A percentile compares a stretch with the other conserved stretches of the same genome.
phyloP scores from a whole-genome alignment of 805 yeast genomes.

The Blastobotrys mokoenaii region DNA sequence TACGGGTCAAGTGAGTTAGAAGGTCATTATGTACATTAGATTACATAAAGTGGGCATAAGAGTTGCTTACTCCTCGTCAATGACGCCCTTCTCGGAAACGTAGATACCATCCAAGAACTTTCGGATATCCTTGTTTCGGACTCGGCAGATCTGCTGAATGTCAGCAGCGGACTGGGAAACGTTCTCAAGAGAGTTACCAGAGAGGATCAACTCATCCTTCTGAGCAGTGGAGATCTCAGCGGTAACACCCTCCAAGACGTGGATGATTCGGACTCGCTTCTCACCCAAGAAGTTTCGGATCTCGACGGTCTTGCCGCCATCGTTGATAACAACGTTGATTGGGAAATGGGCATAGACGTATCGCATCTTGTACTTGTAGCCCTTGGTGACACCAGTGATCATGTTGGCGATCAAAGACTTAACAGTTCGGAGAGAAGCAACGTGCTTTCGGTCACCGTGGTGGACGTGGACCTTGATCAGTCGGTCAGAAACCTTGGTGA shows the following conservation, averaged over 20 bases:
- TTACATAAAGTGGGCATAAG: neutral
- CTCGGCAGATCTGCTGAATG: constrained; percentile 95
- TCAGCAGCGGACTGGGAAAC: constrained; percentile 99
- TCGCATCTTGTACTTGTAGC: constrained; percentile 99
- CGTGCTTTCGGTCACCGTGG: constrained; percentile 99
- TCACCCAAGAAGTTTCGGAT: constrained; percentile 99
- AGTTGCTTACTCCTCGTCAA: constrained; percentile 40
- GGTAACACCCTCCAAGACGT: constrained; percentile 81
- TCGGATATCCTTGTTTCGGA: constrained; percentile 99
- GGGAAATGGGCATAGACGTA: constrained; percentile 99
- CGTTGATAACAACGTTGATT: constrained; percentile 90
- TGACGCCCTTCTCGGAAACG: constrained; percentile 90
- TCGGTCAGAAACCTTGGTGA: constrained; percentile 61
- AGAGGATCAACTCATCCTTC: constrained; percentile 89
- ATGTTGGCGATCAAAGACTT: constrained; percentile 90
- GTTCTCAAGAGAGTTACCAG: constrained; percentile 94
- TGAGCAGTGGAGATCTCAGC: constrained; percentile 72
- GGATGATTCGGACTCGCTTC: constrained; percentile 88
- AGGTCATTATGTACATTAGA: constrained; percentile 3
- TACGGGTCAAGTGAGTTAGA: neutral
- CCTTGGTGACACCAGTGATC: constrained; percentile 98
- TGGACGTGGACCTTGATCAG: constrained; percentile 85
- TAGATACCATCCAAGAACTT: constrained; percentile 99
- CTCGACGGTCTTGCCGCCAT: constrained; percentile 75
- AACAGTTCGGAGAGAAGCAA: constrained; percentile 98